These are phyloP conservation scores for Chenopodium quinoa DNA, from an alignment of 148 eudicot species.

Conservation along the genomic window DNA sequence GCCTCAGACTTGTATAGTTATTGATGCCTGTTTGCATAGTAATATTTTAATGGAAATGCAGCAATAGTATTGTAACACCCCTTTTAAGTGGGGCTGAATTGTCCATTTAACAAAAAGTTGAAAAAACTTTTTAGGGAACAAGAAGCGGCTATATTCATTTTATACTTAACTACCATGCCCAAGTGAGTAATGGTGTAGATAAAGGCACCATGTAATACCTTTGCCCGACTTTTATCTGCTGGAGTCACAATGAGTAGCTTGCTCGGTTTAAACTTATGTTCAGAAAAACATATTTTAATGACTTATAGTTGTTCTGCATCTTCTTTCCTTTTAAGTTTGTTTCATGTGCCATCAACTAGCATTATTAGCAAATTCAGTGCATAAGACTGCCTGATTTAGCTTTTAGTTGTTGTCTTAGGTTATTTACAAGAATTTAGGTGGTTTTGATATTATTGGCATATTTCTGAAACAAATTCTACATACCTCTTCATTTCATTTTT, in stretches of 20 bases:
- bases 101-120: background rate
- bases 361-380: background rate
- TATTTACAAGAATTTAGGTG: background rate
- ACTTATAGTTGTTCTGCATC: background rate
- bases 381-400: background rate
- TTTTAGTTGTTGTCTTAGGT: background rate
- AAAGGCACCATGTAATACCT: background rate
- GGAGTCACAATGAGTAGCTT: background rate
- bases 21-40: too few species aligned
- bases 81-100: too few species aligned
- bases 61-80: too few species aligned
- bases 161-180: background rate
- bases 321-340: background rate
- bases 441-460: background rate
- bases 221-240: background rate
- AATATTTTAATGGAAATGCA: too few species aligned
- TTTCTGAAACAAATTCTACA: too few species aligned
- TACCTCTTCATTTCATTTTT: too few species aligned
- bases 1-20: too few species aligned
- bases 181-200: background rate
- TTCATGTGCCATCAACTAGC: background rate
- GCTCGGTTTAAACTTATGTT: background rate
- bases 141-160: background rate
- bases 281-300: background rate
- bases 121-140: background rate